Percentiles rank a stretch among this genome's conserved stretches.
Conservation (phyloP, 306 rosid genomes). For the Neltuma alba region DNA sequence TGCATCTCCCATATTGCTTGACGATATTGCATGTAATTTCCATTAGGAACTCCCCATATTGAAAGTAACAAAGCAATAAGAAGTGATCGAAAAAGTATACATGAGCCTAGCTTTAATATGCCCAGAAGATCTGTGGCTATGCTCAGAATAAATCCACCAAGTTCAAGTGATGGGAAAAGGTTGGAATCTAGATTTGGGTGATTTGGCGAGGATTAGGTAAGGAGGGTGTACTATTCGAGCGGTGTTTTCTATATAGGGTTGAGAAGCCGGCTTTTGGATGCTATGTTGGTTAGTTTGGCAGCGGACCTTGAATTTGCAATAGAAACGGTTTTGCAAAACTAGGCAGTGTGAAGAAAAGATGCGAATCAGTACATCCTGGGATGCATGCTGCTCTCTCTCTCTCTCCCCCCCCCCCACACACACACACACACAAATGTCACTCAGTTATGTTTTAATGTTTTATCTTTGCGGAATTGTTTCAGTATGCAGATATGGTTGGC, state of each 20-base stretch:
- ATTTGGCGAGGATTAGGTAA: constrained; percentile 69
- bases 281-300: background rate
- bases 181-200: constrained; percentile 65
- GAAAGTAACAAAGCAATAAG: constrained; percentile 29
- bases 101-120: constrained; percentile 66
- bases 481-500: too few relatives aligned
- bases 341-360: constrained; percentile 67
- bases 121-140: constrained; percentile 59
- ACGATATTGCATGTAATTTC: background rate
- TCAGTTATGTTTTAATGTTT: too few relatives aligned
- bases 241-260: constrained; percentile 63
- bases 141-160: constrained; percentile 64
- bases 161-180: constrained; percentile 66
- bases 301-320: constrained; percentile 39
- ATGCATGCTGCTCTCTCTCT: constrained; percentile 67
- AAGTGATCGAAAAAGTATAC: constrained; percentile 57
- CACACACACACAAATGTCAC: too few relatives aligned
- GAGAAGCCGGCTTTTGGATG: constrained; percentile 53
- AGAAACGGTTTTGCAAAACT: constrained; percentile 67
- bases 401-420: too few relatives aligned
- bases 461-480: too few relatives aligned
- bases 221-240: constrained; percentile 68
- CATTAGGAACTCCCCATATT: background rate
- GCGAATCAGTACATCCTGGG: constrained; percentile 66
- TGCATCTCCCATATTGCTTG: background rate